These are phyloP conservation scores for Rhodomyrtus psidioides DNA, from an alignment of 441 rosid genomes.

Conservation along the genomic window DNA sequence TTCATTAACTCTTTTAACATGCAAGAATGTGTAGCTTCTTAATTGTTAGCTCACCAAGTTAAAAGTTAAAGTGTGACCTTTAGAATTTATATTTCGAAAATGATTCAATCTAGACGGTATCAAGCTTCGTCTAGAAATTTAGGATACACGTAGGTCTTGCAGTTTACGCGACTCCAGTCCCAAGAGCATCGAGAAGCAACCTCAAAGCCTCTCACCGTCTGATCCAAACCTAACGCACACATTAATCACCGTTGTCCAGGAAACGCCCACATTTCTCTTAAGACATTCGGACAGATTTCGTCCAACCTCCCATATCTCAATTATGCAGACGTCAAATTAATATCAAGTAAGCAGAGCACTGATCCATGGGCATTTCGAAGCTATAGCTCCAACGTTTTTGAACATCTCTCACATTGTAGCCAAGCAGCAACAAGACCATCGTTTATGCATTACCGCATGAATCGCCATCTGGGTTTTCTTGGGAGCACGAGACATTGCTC, in stretches of 20 bases:
- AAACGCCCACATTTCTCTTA: conserved; percentile 41
- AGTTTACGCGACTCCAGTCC: conserved; percentile 29
- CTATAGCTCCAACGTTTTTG: conserved; percentile 41
- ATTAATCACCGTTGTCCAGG: conserved; percentile 71
- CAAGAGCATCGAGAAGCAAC: conserved; percentile 28
- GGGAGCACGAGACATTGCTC: neutral
- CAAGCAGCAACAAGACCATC: conserved; percentile 38
- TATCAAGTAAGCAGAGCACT: neutral
- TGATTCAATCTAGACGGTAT: too few species aligned
- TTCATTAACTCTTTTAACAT: too few species aligned
- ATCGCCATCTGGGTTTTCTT: conserved; percentile 8
- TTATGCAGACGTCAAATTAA: conserved; percentile 5
- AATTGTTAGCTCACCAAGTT: too few species aligned
- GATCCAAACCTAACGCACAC: conserved; percentile 44
- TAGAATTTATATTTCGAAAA: too few species aligned
- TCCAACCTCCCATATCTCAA: conserved; percentile 25
- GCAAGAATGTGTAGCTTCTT: too few species aligned
- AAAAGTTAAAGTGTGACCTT: too few species aligned
- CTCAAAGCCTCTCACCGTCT: conserved; percentile 51
- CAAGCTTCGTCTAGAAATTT: conserved; percentile 17
- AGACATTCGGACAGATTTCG: conserved; percentile 61
- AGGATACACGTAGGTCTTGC: conserved; percentile 55
- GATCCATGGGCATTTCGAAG: conserved; percentile 29
- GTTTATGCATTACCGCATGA: conserved; percentile 3
- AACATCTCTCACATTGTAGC: conserved; percentile 46